Conservation (phyloP, 345 rosid genomes). For the Hibiscus mutabilis region DNA sequence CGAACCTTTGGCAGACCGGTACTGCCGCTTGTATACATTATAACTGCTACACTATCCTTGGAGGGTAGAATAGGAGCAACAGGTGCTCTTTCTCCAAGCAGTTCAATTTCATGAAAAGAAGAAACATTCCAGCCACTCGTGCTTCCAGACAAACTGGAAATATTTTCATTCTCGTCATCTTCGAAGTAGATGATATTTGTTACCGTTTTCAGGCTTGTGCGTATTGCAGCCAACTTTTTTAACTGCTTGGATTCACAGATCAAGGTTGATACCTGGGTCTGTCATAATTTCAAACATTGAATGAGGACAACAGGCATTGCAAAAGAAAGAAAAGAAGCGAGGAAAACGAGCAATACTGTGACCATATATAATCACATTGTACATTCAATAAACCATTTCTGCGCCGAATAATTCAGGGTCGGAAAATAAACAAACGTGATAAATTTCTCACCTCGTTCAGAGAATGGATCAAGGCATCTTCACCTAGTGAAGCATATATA, state of each 20-base stretch:
- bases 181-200: conserved; percentile 71
- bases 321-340: neutral
- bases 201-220: conserved; percentile 44
- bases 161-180: conserved; percentile 41
- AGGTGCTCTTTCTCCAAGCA: conserved; percentile 50
- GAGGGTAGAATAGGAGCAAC: conserved; percentile 56
- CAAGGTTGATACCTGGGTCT: conserved; percentile 79
- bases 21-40: conserved; percentile 97
- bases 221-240: conserved; percentile 55
- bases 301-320: conserved; percentile 3
- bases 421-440: neutral
- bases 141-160: conserved; percentile 26
- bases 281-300: conserved; percentile 25
- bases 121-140: conserved; percentile 42
- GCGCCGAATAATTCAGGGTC: neutral
- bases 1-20: conserved; percentile 88
- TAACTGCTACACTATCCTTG: conserved; percentile 60
- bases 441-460: conserved; percentile 65
- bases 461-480: conserved; percentile 74
- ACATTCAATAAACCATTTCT: neutral
- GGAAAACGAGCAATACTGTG: neutral
- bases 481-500: conserved; percentile 88
- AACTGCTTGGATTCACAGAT: conserved; percentile 74
- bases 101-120: conserved; percentile 73
- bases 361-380: neutral